Conservation (phyloP, 495 filamentous ascomycete species). For the Pseudomonodictys pantanalensis region DNA sequence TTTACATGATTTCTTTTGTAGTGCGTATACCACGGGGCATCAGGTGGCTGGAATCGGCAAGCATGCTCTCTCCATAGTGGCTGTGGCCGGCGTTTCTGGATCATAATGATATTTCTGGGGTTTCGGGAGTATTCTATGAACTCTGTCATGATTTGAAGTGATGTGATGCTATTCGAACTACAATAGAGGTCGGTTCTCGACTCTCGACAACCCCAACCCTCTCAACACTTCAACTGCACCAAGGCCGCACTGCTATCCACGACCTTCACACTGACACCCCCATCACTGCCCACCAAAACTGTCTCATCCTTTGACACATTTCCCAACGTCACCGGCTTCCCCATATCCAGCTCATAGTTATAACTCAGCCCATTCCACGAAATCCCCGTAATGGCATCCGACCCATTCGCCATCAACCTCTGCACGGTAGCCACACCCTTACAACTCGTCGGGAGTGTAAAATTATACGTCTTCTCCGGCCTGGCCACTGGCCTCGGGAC, state of each 20-base stretch:
- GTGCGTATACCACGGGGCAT: no score
- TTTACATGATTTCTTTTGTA: no score
- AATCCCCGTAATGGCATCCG: constrained; percentile 60
- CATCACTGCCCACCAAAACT: constrained; percentile 44
- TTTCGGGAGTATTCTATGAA: no score
- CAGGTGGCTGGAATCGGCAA: no score
- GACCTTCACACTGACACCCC: constrained; percentile 49
- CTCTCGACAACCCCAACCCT: neutral
- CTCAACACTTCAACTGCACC: constrained; percentile 43
- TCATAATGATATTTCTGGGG: no score
- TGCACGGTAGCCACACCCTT: constrained; percentile 41
- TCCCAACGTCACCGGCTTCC: constrained; percentile 52
- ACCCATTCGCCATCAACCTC: constrained; percentile 59
- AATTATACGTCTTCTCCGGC: constrained; percentile 46
- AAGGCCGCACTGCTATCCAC: constrained; percentile 52
- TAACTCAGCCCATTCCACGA: constrained; percentile 64
- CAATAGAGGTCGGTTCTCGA: no score
- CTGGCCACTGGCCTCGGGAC: constrained; percentile 35
- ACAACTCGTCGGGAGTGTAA: constrained; percentile 41
- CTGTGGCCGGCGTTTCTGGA: no score
- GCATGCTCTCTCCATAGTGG: no score
- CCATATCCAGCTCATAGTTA: constrained; percentile 57
- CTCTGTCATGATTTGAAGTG: no score
- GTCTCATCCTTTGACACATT: constrained; percentile 60
- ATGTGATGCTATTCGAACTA: no score